Base-by-base conservation (phyloP, 2,329 filamentous ascomycete species). In the Magnaporthiopsis poae region DNA sequence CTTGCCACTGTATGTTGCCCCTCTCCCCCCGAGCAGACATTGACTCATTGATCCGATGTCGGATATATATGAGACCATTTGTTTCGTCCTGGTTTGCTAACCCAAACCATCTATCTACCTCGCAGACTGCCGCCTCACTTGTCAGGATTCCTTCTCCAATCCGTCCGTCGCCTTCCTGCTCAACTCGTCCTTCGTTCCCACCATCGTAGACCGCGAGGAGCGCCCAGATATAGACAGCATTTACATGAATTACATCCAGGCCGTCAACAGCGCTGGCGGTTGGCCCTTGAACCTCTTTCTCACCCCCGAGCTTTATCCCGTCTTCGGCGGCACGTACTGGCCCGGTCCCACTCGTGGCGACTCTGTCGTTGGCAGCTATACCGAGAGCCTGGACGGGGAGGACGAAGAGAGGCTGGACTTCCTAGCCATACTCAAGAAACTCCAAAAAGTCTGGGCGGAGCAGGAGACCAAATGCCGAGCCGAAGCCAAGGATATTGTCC, bases 281-380 rank as follows among this genome's bases (percentile, higher is more conserved):
- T 98, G 95, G 93, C 95, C 95, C 0, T 80, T 98, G 68, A 98
- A 97, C 74, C 88, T 96, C n/a, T 98, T 99, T 75, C 84, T 98
- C 36, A 99, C 95, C 0, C 92, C 95, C 0, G 89, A 96, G 71
- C 84, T 98, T 33, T 89, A 96, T 73, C 95, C 95, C 0, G 90
- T 99, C 12, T 98, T 97, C 77, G 95, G 95, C 56, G 94, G 94
- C 31, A 97, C 94, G 11, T 98, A 97, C 77, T 98, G 92, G 90
- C 92, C 93, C 4, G 91, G 90, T 0, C 91, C 92, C 76, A 68
- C 79, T 73, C 64, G 68, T 77, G 39, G 39, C 39, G 39, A 52
- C 39, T 52, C 39, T 5, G 39, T 52, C 39, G 82, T 62, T 75
- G 69, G 79, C 72, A 74, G 73, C 64, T 74, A 77, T 46, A 77